phyloP scores from a whole-genome alignment of 768 basidiomycete species.

The Leccinum uliginosum region DNA sequence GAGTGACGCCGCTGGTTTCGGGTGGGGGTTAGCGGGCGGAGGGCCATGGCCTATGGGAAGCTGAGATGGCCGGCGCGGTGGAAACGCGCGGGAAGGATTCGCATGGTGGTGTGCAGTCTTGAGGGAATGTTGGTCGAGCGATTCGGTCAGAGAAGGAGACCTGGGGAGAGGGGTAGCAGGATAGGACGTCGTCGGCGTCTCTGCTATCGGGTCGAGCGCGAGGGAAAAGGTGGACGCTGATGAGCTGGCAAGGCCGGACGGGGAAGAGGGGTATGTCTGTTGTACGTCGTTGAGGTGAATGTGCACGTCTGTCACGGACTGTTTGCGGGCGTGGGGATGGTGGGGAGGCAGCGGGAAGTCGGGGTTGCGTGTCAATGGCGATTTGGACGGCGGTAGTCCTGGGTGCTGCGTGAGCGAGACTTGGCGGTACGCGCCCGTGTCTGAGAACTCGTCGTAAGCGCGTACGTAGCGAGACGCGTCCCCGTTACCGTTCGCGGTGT shows the following conservation, averaged over 20 bases:
- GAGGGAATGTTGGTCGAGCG: slow-evolving; percentile 18
- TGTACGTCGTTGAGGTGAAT: slow-evolving; percentile 31
- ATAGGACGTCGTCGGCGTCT: slow-evolving; percentile 36
- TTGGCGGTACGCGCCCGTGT: slow-evolving; percentile 12
- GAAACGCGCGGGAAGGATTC: slow-evolving; percentile 27
- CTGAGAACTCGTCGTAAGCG: slow-evolving; percentile 29
- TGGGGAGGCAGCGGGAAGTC: slow-evolving; percentile 49
- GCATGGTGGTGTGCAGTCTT: slow-evolving; percentile 34
- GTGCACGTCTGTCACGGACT: slow-evolving; percentile 57
- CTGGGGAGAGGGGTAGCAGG: slow-evolving; percentile 34
- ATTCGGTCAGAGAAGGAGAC: slow-evolving; percentile 27
- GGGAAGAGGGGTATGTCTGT: slow-evolving; percentile 11
- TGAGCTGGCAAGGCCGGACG: slow-evolving; percentile 29
- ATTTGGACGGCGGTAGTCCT: slow-evolving; percentile 4
- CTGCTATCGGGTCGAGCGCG: slow-evolving; percentile 45
- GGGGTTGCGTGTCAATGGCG: slow-evolving; percentile 44
- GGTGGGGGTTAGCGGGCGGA: slow-evolving; percentile 21
- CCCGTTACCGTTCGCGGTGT: slow-evolving; percentile 2
- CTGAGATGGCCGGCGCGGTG: slow-evolving; percentile 34
- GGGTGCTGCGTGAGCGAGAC: slow-evolving; percentile 6
- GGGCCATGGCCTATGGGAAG: slow-evolving; percentile 47
- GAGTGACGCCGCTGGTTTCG: slow-evolving; percentile 17
- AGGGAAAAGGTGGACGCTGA: slow-evolving; percentile 48
- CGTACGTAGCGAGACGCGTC: slow-evolving; percentile 25
- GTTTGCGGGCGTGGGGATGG: slow-evolving; percentile 77